Conservation (phyloP, 202 grass and related monocot genomes). For the Miscanthus sacchariflorus region DNA sequence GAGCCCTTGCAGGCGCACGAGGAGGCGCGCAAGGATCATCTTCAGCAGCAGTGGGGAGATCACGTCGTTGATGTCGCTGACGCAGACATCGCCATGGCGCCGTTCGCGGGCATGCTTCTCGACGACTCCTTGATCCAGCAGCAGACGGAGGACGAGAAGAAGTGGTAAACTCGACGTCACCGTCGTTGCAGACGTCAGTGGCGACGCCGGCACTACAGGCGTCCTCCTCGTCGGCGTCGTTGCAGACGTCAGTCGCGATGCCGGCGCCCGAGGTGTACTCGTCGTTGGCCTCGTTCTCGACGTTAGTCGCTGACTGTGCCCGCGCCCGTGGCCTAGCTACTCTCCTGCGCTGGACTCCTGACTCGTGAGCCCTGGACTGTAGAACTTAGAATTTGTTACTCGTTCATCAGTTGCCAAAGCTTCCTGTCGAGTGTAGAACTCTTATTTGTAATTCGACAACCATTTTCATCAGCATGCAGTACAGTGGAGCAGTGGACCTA, state of each 20-base stretch:
- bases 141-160: conserved; percentile 54
- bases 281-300: not conserved
- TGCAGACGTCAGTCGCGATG: not conserved
- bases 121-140: conserved; percentile 39
- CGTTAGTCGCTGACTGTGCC: not conserved
- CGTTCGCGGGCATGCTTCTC: conserved; percentile 58
- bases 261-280: conserved; percentile 31
- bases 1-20: no score
- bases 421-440: conserved; percentile 5
- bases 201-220: not conserved
- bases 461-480: not conserved
- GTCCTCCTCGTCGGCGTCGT: not conserved
- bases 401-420: conserved; percentile 8
- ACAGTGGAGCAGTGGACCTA: not conserved
- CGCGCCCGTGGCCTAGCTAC: not conserved
- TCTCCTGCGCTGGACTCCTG: no score
- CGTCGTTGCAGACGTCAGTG: conserved; percentile 6
- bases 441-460: conserved; percentile 18
- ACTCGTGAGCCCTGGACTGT: not conserved
- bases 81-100: conserved; percentile 17
- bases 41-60: conserved; percentile 33
- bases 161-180: conserved; percentile 49
- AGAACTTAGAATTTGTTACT: conserved; percentile 26
- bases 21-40: conserved; percentile 27
- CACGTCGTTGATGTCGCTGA: conserved; percentile 23